Percentiles rank a stretch among this genome's conserved stretches.
Conservation (phyloP, 208 protist species). For the Blechomonas ayalai region DNA sequence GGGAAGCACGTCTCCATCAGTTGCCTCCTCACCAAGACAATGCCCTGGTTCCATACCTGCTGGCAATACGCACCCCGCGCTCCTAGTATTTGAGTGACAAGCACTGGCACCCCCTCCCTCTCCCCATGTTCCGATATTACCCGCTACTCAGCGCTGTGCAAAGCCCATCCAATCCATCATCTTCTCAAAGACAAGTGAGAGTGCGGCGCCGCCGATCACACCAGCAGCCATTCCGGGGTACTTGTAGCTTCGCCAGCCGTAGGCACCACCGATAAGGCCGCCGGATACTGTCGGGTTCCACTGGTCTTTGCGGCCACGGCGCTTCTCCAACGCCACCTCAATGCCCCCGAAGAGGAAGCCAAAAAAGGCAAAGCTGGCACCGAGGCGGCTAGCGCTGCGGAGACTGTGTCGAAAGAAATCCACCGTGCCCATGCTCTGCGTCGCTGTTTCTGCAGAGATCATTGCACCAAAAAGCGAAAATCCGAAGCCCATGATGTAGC, state of each 20-base stretch:
- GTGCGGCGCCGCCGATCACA: slow-evolving; percentile 47
- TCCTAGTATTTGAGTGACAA: too few relatives aligned
- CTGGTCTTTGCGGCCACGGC: slow-evolving; percentile 76
- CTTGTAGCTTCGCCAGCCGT: slow-evolving; percentile 81
- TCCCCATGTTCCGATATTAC: background rate
- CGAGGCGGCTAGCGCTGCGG: slow-evolving; percentile 50
- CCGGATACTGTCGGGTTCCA: slow-evolving; percentile 78
- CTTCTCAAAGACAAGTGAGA: slow-evolving; percentile 75
- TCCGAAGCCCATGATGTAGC: slow-evolving; percentile 84
- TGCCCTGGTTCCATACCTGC: too few relatives aligned
- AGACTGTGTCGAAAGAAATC: slow-evolving; percentile 85
- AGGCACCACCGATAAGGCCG: slow-evolving; percentile 61
- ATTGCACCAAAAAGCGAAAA: slow-evolving; percentile 87
- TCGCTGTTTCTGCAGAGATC: slow-evolving; percentile 76
- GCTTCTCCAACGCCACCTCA: slow-evolving; percentile 89
- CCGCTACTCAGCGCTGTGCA: slow-evolving; percentile 39
- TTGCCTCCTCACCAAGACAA: too few relatives aligned
- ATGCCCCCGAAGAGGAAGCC: slow-evolving; percentile 85
- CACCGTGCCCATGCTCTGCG: slow-evolving; percentile 81
- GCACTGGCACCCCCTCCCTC: slow-evolving; percentile 3
- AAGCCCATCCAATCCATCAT: slow-evolving; percentile 72
- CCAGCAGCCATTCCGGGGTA: slow-evolving; percentile 63
- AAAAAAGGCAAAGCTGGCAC: slow-evolving; percentile 76
- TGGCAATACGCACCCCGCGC: too few relatives aligned
- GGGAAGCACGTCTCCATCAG: too few relatives aligned